Conservation (phyloP, 371 early-diverging fungal genomes). For the Rozella allomycis region DNA sequence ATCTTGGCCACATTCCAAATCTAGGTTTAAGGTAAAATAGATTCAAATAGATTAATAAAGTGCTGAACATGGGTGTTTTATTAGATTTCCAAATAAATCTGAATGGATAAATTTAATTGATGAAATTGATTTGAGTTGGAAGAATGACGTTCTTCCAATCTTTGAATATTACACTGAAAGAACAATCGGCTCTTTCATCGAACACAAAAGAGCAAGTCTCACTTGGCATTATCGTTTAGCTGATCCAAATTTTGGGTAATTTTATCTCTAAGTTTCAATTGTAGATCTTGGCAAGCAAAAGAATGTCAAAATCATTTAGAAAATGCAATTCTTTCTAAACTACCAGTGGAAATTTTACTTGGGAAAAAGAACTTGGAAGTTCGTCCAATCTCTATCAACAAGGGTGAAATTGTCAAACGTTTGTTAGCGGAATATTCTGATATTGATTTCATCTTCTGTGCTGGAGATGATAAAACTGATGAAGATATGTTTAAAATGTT, state of each 20-base stretch:
- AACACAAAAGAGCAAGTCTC: conserved; percentile 53
- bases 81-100: conserved; percentile 30
- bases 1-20: conserved; percentile 46
- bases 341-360: conserved; percentile 60
- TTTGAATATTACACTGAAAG: conserved; percentile 75
- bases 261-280: too few relatives aligned
- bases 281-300: conserved; percentile 75
- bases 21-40: too few relatives aligned
- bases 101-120: conserved; percentile 58
- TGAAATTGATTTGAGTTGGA: conserved; percentile 63
- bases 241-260: conserved; percentile 51
- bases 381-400: conserved; percentile 42
- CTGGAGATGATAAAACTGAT: conserved; percentile 89
- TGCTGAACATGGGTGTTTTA: conserved; percentile 68
- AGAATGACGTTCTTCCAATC: conserved; percentile 55
- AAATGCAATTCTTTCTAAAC: conserved; percentile 31
- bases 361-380: conserved; percentile 94
- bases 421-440: conserved; percentile 17
- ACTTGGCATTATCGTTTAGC: conserved; percentile 82
- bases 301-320: conserved; percentile 80
- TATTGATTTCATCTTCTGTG: conserved; percentile 68
- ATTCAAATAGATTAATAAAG: too few relatives aligned
- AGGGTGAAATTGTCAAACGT: conserved; percentile 82
- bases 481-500: conserved; percentile 66
- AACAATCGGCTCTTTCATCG: conserved; percentile 64